These are phyloP conservation scores for Microdochium trichocladiopsis DNA, from an alignment of 2,329 filamentous ascomycete genomes.

Conservation along the genomic window DNA sequence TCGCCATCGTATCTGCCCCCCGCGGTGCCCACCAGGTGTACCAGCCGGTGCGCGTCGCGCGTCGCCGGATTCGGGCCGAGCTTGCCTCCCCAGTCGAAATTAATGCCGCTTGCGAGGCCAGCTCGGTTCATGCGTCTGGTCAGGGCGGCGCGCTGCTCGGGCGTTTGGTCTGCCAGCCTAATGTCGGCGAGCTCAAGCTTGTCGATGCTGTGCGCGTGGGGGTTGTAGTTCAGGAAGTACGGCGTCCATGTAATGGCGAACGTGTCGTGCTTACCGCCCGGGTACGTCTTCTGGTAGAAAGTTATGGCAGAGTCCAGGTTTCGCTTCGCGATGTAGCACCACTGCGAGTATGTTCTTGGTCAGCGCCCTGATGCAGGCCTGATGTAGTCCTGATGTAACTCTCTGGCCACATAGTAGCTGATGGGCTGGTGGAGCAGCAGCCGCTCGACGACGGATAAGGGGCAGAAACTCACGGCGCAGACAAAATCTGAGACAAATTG, in stretches of 20 bases:
- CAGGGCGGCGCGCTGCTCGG: constrained; percentile 17
- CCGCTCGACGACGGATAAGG: no score
- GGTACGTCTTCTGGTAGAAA: constrained; percentile 30
- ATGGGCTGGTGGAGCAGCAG: no score
- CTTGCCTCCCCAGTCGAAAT: constrained; percentile 21
- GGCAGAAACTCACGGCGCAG: constrained; percentile 16
- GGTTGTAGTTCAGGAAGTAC: constrained; percentile 26
- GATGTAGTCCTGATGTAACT: background rate
- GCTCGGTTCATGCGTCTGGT: constrained; percentile 17
- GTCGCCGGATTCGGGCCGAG: constrained; percentile 20
- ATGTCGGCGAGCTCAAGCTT: constrained; percentile 12
- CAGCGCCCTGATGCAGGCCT: background rate
- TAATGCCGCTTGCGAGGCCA: constrained; percentile 22
- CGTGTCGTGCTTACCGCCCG: constrained; percentile 22
- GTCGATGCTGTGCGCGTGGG: constrained; percentile 12
- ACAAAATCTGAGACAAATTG: constrained; percentile 22
- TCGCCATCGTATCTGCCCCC: constrained; percentile 3
- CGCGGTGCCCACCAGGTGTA: constrained; percentile 11
- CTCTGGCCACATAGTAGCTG: background rate
- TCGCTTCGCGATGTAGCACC: constrained; percentile 33
- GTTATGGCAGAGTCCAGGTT: constrained; percentile 27
- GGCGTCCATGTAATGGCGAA: constrained; percentile 27
- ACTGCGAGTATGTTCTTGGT: constrained; percentile 6
- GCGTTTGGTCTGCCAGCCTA: constrained; percentile 13
- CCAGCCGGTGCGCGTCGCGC: constrained; percentile 23